Percentiles rank a stretch among this genome's conserved stretches.
Evolutionary conservation across 176 grass and related monocot species (phyloP).

Genomic region (Musa troglodytarum): DNA sequence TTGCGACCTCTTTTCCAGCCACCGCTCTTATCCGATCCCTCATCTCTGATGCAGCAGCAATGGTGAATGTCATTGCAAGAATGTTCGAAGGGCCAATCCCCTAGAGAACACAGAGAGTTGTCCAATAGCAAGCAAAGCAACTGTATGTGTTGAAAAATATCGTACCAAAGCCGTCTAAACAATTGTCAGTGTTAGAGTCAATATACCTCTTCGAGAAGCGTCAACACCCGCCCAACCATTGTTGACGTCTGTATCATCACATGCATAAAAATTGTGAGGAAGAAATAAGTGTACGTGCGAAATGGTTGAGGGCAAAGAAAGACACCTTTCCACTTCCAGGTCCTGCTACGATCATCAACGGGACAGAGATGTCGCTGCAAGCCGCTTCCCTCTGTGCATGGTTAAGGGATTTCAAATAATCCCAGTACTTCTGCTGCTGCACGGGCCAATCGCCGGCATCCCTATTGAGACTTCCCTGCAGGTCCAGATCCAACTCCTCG

Average conservation of each 20-base stretch:
- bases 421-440: slow-evolving; percentile 52
- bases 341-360: slow-evolving; percentile 78
- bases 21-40: slow-evolving; percentile 68
- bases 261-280: slow-evolving; percentile 23
- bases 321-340: slow-evolving; percentile 89
- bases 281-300: slow-evolving; percentile 11
- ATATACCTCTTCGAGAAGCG: slow-evolving; percentile 71
- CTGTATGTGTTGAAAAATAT: background rate
- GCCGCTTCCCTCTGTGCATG: slow-evolving; percentile 71
- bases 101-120: slow-evolving; percentile 14
- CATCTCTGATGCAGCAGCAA: slow-evolving; percentile 83
- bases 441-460: slow-evolving; percentile 3
- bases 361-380: slow-evolving; percentile 62
- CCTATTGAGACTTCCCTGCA: background rate
- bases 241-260: slow-evolving; percentile 60
- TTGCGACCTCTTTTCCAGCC: slow-evolving; percentile 72
- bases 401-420: slow-evolving; percentile 74
- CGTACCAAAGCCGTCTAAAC: background rate
- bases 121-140: slow-evolving; percentile 22
- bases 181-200: background rate
- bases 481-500: slow-evolving; percentile 1
- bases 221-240: slow-evolving; percentile 90
- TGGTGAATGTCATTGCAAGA: slow-evolving; percentile 97
- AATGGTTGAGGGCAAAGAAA: slow-evolving; percentile 4
- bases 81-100: slow-evolving; percentile 63